A percentile compares a stretch with the other conserved stretches of the same genome.
Conservation (phyloP, 1,284 basidiomycete genomes). For the Ustilago cynodontis region DNA sequence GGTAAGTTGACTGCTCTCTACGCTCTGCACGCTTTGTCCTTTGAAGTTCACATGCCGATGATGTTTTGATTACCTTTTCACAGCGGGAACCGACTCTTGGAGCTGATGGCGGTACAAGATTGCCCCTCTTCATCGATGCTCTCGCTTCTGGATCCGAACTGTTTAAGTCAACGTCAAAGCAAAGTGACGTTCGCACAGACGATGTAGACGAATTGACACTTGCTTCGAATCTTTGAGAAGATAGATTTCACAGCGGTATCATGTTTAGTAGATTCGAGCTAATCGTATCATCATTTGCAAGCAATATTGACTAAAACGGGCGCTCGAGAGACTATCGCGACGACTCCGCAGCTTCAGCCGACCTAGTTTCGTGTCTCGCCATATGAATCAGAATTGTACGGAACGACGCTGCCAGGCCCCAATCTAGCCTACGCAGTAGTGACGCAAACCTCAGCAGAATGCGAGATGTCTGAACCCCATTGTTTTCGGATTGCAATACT, state of each 20-base stretch:
- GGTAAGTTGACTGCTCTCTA: slow-evolving; percentile 20
- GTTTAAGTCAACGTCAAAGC: slow-evolving; percentile 14
- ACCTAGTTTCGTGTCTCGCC: slow-evolving; percentile 17
- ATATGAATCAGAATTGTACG: slow-evolving; percentile 25
- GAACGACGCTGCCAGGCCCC: slow-evolving; percentile 21
- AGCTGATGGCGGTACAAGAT: slow-evolving; percentile 50
- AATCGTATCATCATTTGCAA: background rate
- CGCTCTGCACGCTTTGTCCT: background rate
- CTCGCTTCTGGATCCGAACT: slow-evolving; percentile 53
- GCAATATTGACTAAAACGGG: background rate
- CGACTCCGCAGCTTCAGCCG: too few species aligned
- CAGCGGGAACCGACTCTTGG: slow-evolving; percentile 50
- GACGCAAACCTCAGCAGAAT: slow-evolving; percentile 16
- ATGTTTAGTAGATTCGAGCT: background rate
- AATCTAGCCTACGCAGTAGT: slow-evolving; percentile 15
- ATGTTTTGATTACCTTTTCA: background rate
- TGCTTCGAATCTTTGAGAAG: slow-evolving; percentile 20
- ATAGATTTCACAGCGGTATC: background rate
- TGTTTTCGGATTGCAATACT: background rate
- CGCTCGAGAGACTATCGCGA: too few species aligned
- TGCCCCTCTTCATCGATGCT: slow-evolving; percentile 60
- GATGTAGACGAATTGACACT: slow-evolving; percentile 29
- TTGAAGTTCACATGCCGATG: background rate
- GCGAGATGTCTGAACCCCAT: slow-evolving; percentile 2
- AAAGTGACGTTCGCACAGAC: background rate